A percentile compares a stretch with the other conserved stretches of the same genome.
Conservation (phyloP, 192 early-diverging fungal genomes). For the Rhizophagus clarus region DNA sequence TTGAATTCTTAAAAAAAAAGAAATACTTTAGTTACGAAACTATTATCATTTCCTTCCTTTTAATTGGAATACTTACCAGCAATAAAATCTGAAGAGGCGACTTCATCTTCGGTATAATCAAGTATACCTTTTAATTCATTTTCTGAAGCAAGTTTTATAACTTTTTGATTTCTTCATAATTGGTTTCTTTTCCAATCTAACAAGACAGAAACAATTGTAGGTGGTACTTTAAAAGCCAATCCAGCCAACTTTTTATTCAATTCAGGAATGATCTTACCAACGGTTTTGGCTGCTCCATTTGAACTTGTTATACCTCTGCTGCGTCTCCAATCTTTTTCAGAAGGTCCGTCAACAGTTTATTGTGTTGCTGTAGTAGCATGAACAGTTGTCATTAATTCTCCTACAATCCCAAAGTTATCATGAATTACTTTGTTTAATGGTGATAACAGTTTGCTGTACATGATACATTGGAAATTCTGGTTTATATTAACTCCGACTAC, state of each 20-base stretch:
- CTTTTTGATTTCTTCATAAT: slow-evolving; percentile 89
- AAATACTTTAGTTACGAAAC: background rate
- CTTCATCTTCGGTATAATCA: slow-evolving; percentile 87
- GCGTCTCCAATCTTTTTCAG: slow-evolving; percentile 89
- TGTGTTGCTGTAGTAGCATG: slow-evolving; percentile 99
- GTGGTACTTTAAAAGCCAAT: slow-evolving; percentile 97
- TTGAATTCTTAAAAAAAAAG: slow-evolving; percentile 60
- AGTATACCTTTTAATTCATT: slow-evolving; percentile 83
- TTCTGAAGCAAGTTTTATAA: slow-evolving; percentile 85
- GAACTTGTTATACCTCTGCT: slow-evolving; percentile 97
- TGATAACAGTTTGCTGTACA: slow-evolving; percentile 99
- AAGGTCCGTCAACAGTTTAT: slow-evolving; percentile 99
- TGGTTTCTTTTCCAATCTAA: slow-evolving; percentile 84
- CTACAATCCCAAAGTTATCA: slow-evolving; percentile 93
- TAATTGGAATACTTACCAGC: slow-evolving; percentile 60
- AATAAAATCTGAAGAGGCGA: slow-evolving; percentile 95
- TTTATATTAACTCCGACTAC: slow-evolving; percentile 98
- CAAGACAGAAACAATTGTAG: slow-evolving; percentile 91
- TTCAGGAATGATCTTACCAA: slow-evolving; percentile 93
- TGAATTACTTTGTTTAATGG: slow-evolving; percentile 96
- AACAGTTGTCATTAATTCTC: slow-evolving; percentile 98
- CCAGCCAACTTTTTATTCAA: slow-evolving; percentile 97
- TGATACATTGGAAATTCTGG: slow-evolving; percentile 92
- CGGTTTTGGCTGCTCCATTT: slow-evolving; percentile 99
- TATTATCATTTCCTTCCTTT: background rate